Evolutionary conservation across 257 asterid species (phyloP), one percentile per base, ranked within the genome.

Genomic region (Nicotiana noctiflora): DNA sequence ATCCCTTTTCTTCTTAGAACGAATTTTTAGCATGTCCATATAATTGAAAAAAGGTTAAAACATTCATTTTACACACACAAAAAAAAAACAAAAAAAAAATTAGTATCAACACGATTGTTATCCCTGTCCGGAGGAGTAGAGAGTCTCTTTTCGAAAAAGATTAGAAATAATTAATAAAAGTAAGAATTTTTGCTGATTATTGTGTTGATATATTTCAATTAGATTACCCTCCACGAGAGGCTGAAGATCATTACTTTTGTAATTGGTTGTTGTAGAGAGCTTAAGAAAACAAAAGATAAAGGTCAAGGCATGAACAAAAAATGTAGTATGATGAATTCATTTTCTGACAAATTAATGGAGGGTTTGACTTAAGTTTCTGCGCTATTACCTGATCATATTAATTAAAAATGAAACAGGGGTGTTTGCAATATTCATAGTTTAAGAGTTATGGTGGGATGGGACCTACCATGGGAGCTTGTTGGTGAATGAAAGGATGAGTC

Each of bases 391-490:
- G 17, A 70, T 12, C 31, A 68, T 68, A 34, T 66, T 27, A 27
- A 27, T 27, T 27, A 27, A 37, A n/a, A 68, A n/a, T 65, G 25
- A 31, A 17, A 9, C 32, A 3, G 44, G 3, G 31, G 55, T 37
- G 37, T 32, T 32, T 67, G 76, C 53, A 18, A 37, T n/a, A 67
- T 37, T 37, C 29, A n/a, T 34, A 40, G 10, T 21, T 1, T 18
- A n/a, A 10, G 49, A 64, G 13, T 40, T 40, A 68, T 68, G 19
- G 51, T 67, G 76, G 76, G 76, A 31, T 66, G 46, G 88, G 78
- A 10, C 88, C 86, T 57, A 82, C 84, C 88, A 85, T 51, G 70
- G 65, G 53, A 34, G 0, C n/a, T 79, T 85, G 88, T 82, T 85
- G 83, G 67, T 21, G 5, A 66, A 17, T 60, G 55, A 49, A 74